Percentiles rank a stretch among this genome's conserved stretches.
Evolutionary conservation across 371 early-diverging fungal species (phyloP).

Genomic region (Rhizomucor miehei): DNA sequence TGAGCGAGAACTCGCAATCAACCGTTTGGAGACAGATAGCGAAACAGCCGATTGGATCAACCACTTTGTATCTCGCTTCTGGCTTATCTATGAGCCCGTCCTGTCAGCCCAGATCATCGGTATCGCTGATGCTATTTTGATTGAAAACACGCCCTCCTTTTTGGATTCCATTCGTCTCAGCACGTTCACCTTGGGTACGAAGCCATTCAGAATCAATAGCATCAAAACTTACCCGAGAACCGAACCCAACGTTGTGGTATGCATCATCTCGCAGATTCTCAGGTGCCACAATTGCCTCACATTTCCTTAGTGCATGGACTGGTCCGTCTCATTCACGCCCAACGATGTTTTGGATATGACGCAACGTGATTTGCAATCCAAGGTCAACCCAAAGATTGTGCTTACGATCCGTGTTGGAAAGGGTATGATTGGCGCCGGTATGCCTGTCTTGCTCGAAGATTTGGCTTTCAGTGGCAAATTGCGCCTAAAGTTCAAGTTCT

Average conservation of each 20-base stretch:
- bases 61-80: conserved; percentile 79
- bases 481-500: conserved; percentile 82
- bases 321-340: conserved; percentile 87
- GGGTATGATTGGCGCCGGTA: conserved; percentile 84
- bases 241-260: conserved; percentile 82
- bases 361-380: conserved; percentile 61
- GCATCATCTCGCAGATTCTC: neutral
- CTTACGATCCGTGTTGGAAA: conserved; percentile 90
- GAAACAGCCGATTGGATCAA: conserved; percentile 99
- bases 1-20: conserved; percentile 57
- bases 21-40: conserved; percentile 52
- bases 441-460: conserved; percentile 93
- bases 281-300: neutral
- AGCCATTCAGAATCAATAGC: conserved; percentile 92
- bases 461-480: conserved; percentile 85
- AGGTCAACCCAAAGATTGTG: conserved; percentile 91
- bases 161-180: conserved; percentile 88
- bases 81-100: conserved; percentile 95
- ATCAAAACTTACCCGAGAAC: conserved; percentile 81
- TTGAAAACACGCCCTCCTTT: conserved; percentile 86
- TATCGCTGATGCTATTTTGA: conserved; percentile 74
- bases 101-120: conserved; percentile 80
- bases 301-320: conserved; percentile 74
- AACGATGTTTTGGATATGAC: conserved; percentile 75
- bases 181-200: conserved; percentile 96